These are phyloP conservation scores for Scheffersomyces stipitis DNA, from an alignment of 805 yeast species.

Conservation along the genomic window DNA sequence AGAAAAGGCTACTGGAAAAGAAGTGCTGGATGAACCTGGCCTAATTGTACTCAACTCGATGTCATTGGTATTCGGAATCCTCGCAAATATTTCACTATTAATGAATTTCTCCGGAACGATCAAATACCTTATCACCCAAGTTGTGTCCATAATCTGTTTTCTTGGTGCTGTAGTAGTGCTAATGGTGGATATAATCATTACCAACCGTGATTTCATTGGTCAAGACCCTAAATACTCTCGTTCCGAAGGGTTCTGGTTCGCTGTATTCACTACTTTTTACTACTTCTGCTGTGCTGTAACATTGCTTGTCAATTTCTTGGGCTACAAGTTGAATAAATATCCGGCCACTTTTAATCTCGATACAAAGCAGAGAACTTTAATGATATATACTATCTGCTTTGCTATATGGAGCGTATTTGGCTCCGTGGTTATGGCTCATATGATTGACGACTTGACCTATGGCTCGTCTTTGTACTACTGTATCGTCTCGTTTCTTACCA, in stretches of 20 bases:
- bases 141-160: slow-evolving; percentile 65
- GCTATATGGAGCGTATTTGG: slow-evolving; percentile 75
- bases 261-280: slow-evolving; percentile 59
- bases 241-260: slow-evolving; percentile 80
- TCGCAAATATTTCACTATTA: slow-evolving; percentile 67
- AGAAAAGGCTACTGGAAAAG: slow-evolving; percentile 19
- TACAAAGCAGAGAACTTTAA: slow-evolving; percentile 67
- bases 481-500: slow-evolving; percentile 69
- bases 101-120: slow-evolving; percentile 65
- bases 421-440: slow-evolving; percentile 42
- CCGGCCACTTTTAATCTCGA: slow-evolving; percentile 71
- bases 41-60: slow-evolving; percentile 59
- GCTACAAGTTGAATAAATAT: slow-evolving; percentile 58
- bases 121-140: slow-evolving; percentile 60
- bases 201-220: slow-evolving; percentile 23
- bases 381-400: slow-evolving; percentile 65
- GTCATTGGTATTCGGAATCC: slow-evolving; percentile 61
- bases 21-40: slow-evolving; percentile 37
- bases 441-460: slow-evolving; percentile 39
- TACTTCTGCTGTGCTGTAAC: slow-evolving; percentile 59
- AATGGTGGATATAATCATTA: slow-evolving; percentile 45
- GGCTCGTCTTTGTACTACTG: slow-evolving; percentile 75
- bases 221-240: slow-evolving; percentile 15
- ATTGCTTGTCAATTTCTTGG: slow-evolving; percentile 58
- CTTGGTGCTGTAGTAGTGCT: slow-evolving; percentile 56